Percentiles rank a stretch among this genome's conserved stretches.
phyloP scores from a whole-genome alignment of 345 rosid genomes.

The Durio zibethinus region DNA sequence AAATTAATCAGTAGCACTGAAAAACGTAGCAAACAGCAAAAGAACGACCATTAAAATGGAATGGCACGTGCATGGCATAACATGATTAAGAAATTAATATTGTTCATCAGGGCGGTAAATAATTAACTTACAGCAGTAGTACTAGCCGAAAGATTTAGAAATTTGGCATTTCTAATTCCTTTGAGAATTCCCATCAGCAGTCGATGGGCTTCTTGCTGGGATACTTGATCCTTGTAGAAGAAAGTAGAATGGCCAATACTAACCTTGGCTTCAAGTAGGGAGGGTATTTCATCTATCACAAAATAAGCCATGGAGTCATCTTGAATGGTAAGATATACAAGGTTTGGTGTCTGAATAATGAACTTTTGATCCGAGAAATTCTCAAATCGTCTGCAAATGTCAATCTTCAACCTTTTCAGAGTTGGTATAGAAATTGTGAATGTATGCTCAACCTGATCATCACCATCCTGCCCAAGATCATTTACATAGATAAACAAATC shows the following conservation, averaged over 20 bases:
- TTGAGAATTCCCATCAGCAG: background rate
- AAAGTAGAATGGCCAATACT: background rate
- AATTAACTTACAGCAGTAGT: background rate
- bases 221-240: background rate
- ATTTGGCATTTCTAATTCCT: background rate
- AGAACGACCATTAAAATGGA: rapidly evolving
- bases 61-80: too few relatives aligned
- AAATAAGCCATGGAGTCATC: background rate
- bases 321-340: background rate
- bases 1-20: too few relatives aligned
- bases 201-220: background rate
- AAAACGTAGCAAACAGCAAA: too few relatives aligned
- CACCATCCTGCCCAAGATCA: rapidly evolving
- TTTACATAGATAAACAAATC: background rate
- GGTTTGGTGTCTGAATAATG: background rate
- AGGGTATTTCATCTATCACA: background rate
- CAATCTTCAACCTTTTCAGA: background rate
- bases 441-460: background rate
- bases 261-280: background rate
- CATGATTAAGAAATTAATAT: too few relatives aligned
- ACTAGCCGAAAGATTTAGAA: background rate
- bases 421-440: background rate
- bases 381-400: rapidly evolving
- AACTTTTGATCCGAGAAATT: background rate
- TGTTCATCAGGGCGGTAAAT: background rate